phyloP scores from a whole-genome alignment of 2,329 filamentous ascomycete species.

The Nigrograna mackinnonii region DNA sequence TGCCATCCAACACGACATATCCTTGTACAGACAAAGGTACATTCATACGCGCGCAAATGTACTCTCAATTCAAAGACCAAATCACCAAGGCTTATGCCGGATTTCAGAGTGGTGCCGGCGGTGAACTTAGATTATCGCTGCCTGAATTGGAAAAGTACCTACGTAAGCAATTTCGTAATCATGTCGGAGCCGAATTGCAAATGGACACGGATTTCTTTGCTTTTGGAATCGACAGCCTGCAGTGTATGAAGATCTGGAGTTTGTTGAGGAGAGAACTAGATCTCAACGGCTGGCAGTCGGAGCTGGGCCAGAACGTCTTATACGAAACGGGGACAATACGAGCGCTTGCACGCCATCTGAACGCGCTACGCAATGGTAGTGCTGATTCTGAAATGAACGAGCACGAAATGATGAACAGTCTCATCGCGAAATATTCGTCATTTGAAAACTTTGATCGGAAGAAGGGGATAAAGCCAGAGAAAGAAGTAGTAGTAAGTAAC shows the following conservation, averaged over 20 bases:
- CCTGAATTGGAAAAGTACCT: constrained; percentile 8
- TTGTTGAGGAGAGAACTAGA: constrained; percentile 57
- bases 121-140: neutral
- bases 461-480: neutral
- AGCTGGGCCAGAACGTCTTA: constrained; percentile 59
- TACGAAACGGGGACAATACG: constrained; percentile 60
- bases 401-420: constrained; percentile 47
- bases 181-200: constrained; percentile 20
- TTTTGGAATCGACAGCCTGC: constrained; percentile 61
- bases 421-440: constrained; percentile 51
- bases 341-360: constrained; percentile 50
- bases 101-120: neutral
- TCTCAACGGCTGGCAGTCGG: constrained; percentile 43
- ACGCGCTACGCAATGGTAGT: constrained; percentile 45
- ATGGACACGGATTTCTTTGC: constrained; percentile 61
- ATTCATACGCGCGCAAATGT: constrained; percentile 57
- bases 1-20: constrained; percentile 51
- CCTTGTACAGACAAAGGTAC: constrained; percentile 62
- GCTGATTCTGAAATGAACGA: constrained; percentile 36
- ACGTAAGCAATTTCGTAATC: constrained; percentile 18
- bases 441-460: constrained; percentile 26
- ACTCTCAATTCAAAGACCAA: constrained; percentile 51
- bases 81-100: constrained; percentile 48
- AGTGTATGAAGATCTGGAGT: constrained; percentile 60
- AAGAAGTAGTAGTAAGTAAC: constrained; percentile 18